Evolutionary conservation across 2,329 filamentous ascomycete species (phyloP).

Genomic region (Drechslera avenae): DNA sequence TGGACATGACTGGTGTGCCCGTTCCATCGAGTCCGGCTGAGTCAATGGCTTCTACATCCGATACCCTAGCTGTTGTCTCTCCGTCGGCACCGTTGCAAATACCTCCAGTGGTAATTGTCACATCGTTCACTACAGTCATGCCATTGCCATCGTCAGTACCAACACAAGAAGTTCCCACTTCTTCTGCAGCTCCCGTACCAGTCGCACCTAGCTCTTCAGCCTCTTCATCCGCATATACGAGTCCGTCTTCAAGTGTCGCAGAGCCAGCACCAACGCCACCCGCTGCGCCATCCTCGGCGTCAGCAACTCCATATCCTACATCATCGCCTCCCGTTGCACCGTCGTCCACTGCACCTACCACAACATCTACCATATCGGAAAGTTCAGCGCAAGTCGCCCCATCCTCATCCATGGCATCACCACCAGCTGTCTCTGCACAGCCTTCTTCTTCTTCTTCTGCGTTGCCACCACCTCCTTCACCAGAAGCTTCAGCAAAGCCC

Average conservation of each 20-base stretch:
- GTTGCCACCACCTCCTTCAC: background rate
- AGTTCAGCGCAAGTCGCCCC: conserved; percentile 5
- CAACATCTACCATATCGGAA: background rate
- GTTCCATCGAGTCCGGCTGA: conserved; percentile 10
- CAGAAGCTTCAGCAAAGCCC: background rate
- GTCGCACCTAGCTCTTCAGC: background rate
- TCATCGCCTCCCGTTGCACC: background rate
- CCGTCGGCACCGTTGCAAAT: conserved; percentile 22
- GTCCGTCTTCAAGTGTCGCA: background rate
- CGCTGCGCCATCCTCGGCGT: background rate
- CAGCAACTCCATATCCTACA: background rate
- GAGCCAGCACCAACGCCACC: background rate
- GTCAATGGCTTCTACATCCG: no score
- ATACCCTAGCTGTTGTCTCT: no score
- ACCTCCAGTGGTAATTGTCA: conserved; percentile 39
- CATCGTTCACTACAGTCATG: conserved; percentile 38
- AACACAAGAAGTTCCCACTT: conserved; percentile 2
- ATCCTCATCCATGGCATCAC: background rate
- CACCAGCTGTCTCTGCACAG: background rate
- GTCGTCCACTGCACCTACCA: no score
- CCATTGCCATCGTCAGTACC: conserved; percentile 9
- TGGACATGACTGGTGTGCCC: background rate
- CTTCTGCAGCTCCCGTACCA: conserved; percentile 1
- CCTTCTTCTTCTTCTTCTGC: background rate
- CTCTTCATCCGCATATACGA: background rate